Conservation (phyloP, 106 monocot genomes). For the Vanilla planifolia region DNA sequence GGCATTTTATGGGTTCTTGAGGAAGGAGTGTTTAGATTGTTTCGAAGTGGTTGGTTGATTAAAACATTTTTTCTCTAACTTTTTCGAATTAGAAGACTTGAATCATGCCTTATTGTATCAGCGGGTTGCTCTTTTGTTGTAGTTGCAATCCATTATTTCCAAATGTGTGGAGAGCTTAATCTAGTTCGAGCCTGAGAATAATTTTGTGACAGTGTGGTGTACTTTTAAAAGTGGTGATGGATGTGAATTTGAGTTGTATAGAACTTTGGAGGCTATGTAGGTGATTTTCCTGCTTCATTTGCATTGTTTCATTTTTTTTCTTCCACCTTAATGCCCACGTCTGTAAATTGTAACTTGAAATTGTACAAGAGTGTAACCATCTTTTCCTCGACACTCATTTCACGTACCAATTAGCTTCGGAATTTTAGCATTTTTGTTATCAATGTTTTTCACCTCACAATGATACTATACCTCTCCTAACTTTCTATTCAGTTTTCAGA, state of each 20-base stretch:
- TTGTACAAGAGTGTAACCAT: no score
- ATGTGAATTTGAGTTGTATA: slow-evolving; percentile 30
- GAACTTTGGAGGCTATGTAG: slow-evolving; percentile 71
- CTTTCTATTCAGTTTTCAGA: no score
- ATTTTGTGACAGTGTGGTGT: slow-evolving; percentile 35
- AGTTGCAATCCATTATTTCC: slow-evolving; percentile 71
- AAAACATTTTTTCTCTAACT: not conserved
- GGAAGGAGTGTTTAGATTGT: slow-evolving; percentile 57
- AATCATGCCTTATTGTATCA: not conserved
- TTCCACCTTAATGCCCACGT: not conserved
- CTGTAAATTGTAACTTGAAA: no score
- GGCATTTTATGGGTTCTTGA: slow-evolving; percentile 47
- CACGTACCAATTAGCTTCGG: no score
- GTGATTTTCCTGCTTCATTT: slow-evolving; percentile 22
- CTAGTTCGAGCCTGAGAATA: slow-evolving; percentile 43
- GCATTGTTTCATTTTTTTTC: not conserved
- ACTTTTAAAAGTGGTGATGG: slow-evolving; percentile 5
- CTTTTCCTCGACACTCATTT: no score
- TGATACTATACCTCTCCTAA: no score
- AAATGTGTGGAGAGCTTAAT: slow-evolving; percentile 42
- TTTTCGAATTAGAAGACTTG: not conserved
- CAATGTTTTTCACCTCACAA: no score
- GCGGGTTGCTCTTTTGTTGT: not conserved
- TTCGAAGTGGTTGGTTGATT: slow-evolving; percentile 54
- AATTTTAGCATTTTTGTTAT: no score